Percentiles rank a stretch among this genome's conserved stretches.
Evolutionary conservation across 768 basidiomycete species (phyloP).

Genomic region (Kwoniella sp.): DNA sequence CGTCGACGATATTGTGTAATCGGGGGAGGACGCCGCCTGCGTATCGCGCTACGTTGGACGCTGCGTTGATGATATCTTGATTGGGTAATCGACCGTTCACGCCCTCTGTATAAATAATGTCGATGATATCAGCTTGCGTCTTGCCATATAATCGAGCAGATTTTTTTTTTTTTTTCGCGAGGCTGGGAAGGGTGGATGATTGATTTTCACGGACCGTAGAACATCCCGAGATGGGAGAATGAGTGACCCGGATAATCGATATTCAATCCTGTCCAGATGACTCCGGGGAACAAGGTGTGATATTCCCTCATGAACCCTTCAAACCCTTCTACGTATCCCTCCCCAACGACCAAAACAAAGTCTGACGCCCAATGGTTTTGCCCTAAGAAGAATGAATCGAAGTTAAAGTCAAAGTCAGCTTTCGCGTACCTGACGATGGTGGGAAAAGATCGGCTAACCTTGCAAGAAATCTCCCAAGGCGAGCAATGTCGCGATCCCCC

Average conservation of each 20-base stretch:
- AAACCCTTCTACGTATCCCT: conserved; percentile 85
- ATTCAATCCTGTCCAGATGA: conserved; percentile 92
- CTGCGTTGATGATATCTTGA: conserved; percentile 87
- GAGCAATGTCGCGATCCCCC: conserved; percentile 83
- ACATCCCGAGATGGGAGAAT: conserved; percentile 92
- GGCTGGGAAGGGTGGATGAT: conserved; percentile 46
- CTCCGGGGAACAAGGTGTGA: conserved; percentile 73
- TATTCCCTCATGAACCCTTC: conserved; percentile 89
- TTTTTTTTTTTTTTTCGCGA: neutral
- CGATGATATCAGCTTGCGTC: no score
- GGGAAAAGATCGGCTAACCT: no score
- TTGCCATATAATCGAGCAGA: no score
- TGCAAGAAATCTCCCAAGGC: conserved; percentile 81
- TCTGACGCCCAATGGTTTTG: conserved; percentile 86
- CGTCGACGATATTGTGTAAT: conserved; percentile 70
- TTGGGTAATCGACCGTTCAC: conserved; percentile 93
- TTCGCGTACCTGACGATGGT: no score
- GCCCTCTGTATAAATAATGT: conserved; percentile 67
- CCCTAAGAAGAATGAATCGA: conserved; percentile 21
- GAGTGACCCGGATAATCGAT: conserved; percentile 97
- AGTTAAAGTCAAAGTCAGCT: neutral
- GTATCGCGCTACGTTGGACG: conserved; percentile 68
- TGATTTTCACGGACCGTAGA: conserved; percentile 66
- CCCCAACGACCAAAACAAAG: conserved; percentile 82
- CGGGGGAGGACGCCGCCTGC: conserved; percentile 76